Evolutionary conservation across 2,329 filamentous ascomycete species (phyloP).

Genomic region (Aspergillus sp.): DNA sequence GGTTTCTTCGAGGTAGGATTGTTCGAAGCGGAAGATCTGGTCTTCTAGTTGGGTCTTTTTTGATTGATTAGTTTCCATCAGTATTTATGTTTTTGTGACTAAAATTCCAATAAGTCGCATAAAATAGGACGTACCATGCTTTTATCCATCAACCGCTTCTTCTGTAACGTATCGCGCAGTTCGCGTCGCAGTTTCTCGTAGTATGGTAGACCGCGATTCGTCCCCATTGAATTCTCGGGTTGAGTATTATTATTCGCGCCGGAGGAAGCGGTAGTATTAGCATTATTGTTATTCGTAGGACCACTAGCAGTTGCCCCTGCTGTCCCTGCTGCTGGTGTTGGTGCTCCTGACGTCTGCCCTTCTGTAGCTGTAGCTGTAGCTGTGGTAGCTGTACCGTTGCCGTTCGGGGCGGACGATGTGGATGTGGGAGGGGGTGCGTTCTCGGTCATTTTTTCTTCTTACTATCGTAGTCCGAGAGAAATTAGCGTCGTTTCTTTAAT

Average conservation of each 20-base stretch:
- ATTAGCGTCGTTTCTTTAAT: too few relatives aligned
- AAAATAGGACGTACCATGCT: constrained; percentile 41
- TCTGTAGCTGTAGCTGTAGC: too few relatives aligned
- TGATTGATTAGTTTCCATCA: constrained; percentile 4
- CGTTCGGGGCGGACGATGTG: constrained; percentile 11
- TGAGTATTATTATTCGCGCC: too few relatives aligned
- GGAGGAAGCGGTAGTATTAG: too few relatives aligned
- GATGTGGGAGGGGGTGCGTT: constrained; percentile 27
- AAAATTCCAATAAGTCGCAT: background rate
- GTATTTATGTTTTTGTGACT: background rate
- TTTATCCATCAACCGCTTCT: constrained; percentile 56
- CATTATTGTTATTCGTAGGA: too few relatives aligned
- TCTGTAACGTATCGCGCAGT: constrained; percentile 57
- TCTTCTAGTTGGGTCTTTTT: constrained; percentile 60
- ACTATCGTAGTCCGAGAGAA: background rate
- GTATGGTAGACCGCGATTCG: constrained; percentile 49
- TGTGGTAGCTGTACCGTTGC: constrained; percentile 9
- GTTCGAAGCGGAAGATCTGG: constrained; percentile 73
- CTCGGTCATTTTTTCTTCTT: constrained; percentile 30
- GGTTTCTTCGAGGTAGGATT: constrained; percentile 82
- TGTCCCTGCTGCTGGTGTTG: constrained; percentile 11
- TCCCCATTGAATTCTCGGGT: background rate
- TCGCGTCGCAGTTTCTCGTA: constrained; percentile 65
- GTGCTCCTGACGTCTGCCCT: constrained; percentile 11
- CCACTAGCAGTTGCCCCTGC: constrained; percentile 7